phyloP scores from a whole-genome alignment of 2,329 filamentous ascomycete species.

The Bipolaris zeicola region DNA sequence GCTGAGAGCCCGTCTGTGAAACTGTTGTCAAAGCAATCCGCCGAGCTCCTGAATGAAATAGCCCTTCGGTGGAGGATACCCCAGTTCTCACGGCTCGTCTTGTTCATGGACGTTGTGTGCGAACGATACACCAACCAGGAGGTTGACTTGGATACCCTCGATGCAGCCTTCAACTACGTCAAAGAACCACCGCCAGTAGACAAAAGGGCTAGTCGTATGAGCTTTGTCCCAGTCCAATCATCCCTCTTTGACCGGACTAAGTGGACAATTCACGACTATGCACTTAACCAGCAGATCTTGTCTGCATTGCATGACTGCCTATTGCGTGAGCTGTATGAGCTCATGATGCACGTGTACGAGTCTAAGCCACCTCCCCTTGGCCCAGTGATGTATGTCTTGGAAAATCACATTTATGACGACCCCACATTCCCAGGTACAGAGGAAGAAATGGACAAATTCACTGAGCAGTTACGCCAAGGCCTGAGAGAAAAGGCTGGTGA shows the following conservation, averaged over 20 bases:
- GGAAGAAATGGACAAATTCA: slow-evolving; percentile 74
- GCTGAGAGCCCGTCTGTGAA: slow-evolving; percentile 58
- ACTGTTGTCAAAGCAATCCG: slow-evolving; percentile 73
- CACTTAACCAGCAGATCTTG: slow-evolving; percentile 74
- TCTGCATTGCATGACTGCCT: slow-evolving; percentile 78
- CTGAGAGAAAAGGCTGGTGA: slow-evolving; percentile 75
- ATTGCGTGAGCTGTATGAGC: slow-evolving; percentile 82
- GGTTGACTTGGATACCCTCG: slow-evolving; percentile 78
- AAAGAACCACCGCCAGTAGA: slow-evolving; percentile 72
- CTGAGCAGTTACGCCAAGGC: slow-evolving; percentile 72
- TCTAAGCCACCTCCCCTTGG: slow-evolving; percentile 82
- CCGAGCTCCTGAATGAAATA: slow-evolving; percentile 83
- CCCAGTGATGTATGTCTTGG: slow-evolving; percentile 77
- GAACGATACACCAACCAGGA: slow-evolving; percentile 87
- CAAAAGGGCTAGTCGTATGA: slow-evolving; percentile 64
- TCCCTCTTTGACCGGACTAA: slow-evolving; percentile 55
- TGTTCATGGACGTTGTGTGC: slow-evolving; percentile 82
- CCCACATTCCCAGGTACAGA: slow-evolving; percentile 72
- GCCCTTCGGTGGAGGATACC: slow-evolving; percentile 89
- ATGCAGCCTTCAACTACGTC: slow-evolving; percentile 79
- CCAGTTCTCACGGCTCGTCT: slow-evolving; percentile 75
- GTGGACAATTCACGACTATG: slow-evolving; percentile 58
- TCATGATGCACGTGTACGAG: slow-evolving; percentile 88
- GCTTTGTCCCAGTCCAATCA: slow-evolving; percentile 38
- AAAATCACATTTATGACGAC: slow-evolving; percentile 81